Base-by-base conservation (phyloP, 2,329 filamentous ascomycete species). In the Madurella fahalii region DNA sequence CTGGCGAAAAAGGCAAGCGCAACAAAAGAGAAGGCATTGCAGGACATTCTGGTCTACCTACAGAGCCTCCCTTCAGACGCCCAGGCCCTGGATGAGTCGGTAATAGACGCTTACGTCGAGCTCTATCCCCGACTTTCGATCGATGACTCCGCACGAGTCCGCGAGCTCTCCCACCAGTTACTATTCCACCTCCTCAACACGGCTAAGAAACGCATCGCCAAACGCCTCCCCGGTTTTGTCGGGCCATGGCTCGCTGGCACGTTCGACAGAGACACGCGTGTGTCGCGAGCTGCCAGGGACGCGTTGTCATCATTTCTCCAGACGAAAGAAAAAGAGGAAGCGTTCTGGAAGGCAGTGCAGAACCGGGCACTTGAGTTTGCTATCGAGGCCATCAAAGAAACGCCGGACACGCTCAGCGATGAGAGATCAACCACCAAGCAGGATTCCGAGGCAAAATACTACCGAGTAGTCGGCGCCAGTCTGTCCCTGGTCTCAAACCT, bases 91-190 rank as follows among this genome's bases (percentile, higher is more conserved):
- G 91, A 96, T 65, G 89, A 96, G 63, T 78, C 85, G 11, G 73
- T 97, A n/a, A 72, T 97, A 52, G 88, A 94, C 63, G 87, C 89
- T 66, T 97, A 93, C 93, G 89, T 93, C 61, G 87, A 87, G 75
- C 74, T 95, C 54, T 99, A 95, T 68, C 90, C 94, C 50, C 87
- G 92, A 56, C 82, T 86, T 37, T 94, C 93, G 16, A 95, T 97
- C 72, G 93, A 97, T 69, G 90, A 89, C 68, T 85, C 89, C 45
- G 87, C 91, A 47, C 83, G 89, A 56, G 93, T 96, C 34, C 89
- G 94, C 59, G 92, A 96, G 70, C 81, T 94, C 42, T 83, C 92
- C 16, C 93, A 97, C 68, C 77, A 73, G 11, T 69, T 95, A 20
- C 91, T 95, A 65, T 74, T 77, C 59, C 78, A 81, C 61, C 71